A percentile compares a stretch with the other conserved stretches of the same genome.
Conservation (phyloP, 176 grass and related monocot genomes). For the Carex pumila region DNA sequence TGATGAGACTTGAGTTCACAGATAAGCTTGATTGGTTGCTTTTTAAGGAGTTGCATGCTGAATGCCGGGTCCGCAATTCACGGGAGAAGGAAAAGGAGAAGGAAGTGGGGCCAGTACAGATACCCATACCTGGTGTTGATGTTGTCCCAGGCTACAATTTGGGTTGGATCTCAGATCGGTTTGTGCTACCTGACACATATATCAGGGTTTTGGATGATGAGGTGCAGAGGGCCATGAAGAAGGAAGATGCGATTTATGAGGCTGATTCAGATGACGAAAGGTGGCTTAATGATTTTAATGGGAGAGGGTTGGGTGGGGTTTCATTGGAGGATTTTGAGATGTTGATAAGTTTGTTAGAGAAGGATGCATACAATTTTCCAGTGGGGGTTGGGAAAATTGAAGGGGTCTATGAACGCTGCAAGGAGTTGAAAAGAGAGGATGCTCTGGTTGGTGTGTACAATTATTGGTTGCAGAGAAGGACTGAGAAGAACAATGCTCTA, state of each 20-base stretch:
- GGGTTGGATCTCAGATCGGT: constrained; percentile 27
- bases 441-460: constrained; percentile 32
- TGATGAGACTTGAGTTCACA: constrained; percentile 76
- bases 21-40: constrained; percentile 88
- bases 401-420: constrained; percentile 41
- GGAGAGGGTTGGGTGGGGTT: constrained; percentile 18
- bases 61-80: constrained; percentile 56
- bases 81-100: constrained; percentile 23
- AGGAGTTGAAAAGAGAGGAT: constrained; percentile 40
- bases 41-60: constrained; percentile 80
- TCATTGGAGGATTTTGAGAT: constrained; percentile 59
- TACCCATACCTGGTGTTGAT: constrained; percentile 60
- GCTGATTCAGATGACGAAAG: constrained; percentile 80
- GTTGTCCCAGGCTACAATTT: constrained; percentile 40
- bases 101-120: constrained; percentile 22
- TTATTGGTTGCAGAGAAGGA: constrained; percentile 71
- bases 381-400: constrained; percentile 31
- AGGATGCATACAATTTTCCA: constrained; percentile 57
- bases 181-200: constrained; percentile 53
- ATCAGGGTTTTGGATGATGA: constrained; percentile 66
- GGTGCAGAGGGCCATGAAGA: constrained; percentile 42
- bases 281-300: constrained; percentile 51
- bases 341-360: constrained; percentile 74
- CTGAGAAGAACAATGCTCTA: constrained; percentile 39
- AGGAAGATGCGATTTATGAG: constrained; percentile 50